Conservation (phyloP, 2,329 filamentous ascomycete species). For the Monilinia aucupariae region DNA sequence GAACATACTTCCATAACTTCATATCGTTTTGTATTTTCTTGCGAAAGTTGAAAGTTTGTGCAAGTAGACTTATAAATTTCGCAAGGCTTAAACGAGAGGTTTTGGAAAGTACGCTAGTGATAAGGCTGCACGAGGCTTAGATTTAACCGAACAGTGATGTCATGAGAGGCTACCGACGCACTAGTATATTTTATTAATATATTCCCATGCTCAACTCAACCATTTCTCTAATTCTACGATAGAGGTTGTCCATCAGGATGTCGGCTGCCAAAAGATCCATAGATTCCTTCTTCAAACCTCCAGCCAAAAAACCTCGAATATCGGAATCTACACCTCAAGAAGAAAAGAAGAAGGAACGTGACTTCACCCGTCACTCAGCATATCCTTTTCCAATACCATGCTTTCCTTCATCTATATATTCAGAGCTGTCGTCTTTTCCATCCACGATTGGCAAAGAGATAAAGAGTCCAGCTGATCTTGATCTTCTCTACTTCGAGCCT, state of each 20-base stretch:
- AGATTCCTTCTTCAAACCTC: conserved; percentile 60
- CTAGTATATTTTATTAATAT: not conserved
- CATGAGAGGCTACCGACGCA: conserved; percentile 19
- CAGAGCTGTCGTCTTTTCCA: conserved; percentile 43
- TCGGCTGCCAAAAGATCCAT: conserved; percentile 54
- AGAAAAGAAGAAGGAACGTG: conserved; percentile 16
- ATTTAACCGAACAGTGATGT: conserved; percentile 2
- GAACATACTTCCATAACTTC: conserved; percentile 29
- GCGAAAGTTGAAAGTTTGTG: conserved; percentile 4
- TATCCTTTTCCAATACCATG: conserved; percentile 49
- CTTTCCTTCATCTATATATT: conserved; percentile 39
- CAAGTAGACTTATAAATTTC: conserved; percentile 10
- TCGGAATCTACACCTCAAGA: conserved; percentile 17
- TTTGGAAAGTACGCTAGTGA: conserved; percentile 8
- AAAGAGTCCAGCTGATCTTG: conserved; percentile 63
- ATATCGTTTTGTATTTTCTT: conserved; percentile 21
- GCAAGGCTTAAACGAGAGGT: conserved; percentile 9
- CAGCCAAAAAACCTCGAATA: conserved; percentile 39
- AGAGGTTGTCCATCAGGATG: conserved; percentile 20
- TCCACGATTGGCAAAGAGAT: conserved; percentile 50
- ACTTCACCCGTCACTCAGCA: conserved; percentile 38
- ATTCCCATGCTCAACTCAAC: not conserved
- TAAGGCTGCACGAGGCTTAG: conserved; percentile 1
- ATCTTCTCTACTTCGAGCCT: conserved; percentile 70
- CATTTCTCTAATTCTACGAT: not conserved